A percentile compares a stretch with the other conserved stretches of the same genome.
These are phyloP conservation scores for Arthrobotrys sinensis DNA, from an alignment of 2,329 filamentous ascomycete species.

Conservation along the genomic window DNA sequence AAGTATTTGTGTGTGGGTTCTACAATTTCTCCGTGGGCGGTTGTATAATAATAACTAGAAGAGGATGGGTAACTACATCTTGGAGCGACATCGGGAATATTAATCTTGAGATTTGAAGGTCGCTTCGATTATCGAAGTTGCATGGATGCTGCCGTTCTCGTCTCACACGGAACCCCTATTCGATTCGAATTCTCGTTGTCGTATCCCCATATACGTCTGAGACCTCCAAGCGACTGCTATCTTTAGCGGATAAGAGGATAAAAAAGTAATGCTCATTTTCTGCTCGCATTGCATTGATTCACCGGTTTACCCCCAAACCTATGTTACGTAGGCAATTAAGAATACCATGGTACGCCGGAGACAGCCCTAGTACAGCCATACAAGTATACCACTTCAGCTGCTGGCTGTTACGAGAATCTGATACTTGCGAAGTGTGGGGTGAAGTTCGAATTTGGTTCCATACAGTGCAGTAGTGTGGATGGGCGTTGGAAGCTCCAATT, in stretches of 20 bases:
- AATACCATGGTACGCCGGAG: conserved; percentile 6
- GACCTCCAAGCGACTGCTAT: conserved; percentile 24
- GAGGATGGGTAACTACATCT: background rate
- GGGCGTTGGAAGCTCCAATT: background rate
- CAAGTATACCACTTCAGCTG: background rate
- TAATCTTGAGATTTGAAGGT: conserved; percentile 30
- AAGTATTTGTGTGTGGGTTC: background rate
- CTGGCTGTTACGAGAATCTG: background rate
- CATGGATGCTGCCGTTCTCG: conserved; percentile 27
- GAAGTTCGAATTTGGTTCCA: background rate
- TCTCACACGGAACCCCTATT: conserved; percentile 17
- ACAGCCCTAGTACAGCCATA: background rate
- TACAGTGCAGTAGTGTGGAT: conserved; percentile 5
- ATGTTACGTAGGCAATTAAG: background rate
- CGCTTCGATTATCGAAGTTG: conserved; percentile 44
- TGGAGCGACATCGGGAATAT: conserved; percentile 22
- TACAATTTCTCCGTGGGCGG: conserved; percentile 1
- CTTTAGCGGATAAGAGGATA: conserved; percentile 14
- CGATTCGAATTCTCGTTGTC: background rate
- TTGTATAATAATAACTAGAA: background rate
- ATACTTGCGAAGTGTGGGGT: conserved; percentile 19
- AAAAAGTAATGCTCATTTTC: conserved; percentile 3
- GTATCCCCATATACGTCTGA: conserved; percentile 24
- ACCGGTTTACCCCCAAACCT: conserved; percentile 3
- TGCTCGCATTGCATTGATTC: conserved; percentile 6